Base-by-base conservation (phyloP, 306 rosid genomes). In the Cucurbita moschata region DNA sequence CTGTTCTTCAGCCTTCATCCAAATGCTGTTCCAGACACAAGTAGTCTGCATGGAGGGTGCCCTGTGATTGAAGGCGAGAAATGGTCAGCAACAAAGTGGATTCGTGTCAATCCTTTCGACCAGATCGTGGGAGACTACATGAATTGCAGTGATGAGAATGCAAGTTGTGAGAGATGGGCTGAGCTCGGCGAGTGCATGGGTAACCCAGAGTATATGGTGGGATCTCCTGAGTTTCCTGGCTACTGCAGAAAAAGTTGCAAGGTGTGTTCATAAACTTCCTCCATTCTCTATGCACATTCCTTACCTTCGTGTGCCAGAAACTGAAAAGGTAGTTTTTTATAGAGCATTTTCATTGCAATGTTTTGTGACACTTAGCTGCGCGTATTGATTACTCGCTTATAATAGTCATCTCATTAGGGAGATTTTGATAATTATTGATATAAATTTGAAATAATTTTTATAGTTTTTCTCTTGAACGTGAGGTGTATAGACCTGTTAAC, bases 1-100 rank as follows among this genome's bases (percentile, higher is more conserved):
- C 97, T 95, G 15, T 95, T 95, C 87, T 95, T 95, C 81, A 91
- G 88, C 82, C 99, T 91, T 63, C 82, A 43, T 86, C 86, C 97
- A 79, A 83, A 77, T 40, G 91, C 97, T 59, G 74, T 67, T 79
- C 96, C 96, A 59, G 97, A 95, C 81, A 44, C 81, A 9, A 76
- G n/a, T 56, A 95, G 99, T 82, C 99, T 95, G 79, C 99, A 95
- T 46, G 97, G 86, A 0, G 97, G 97, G 13, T 95, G 99, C 82
- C 97, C 97, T 4, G 99, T 95, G 72, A 81, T 91, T 70, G 96
- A 95, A 84, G 97, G 99, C 49, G 99, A 95, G 85, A 95, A 95
- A 84, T 95, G 99, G 99, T 95, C 99, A 4, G 97, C 99, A 71
- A 91, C 99, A 7, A 95, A 95, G 81, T 95, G 99, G 99, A 91